These are phyloP conservation scores for Puccinia hordei DNA, from an alignment of 1,284 basidiomycete genomes.

Conservation along the genomic window DNA sequence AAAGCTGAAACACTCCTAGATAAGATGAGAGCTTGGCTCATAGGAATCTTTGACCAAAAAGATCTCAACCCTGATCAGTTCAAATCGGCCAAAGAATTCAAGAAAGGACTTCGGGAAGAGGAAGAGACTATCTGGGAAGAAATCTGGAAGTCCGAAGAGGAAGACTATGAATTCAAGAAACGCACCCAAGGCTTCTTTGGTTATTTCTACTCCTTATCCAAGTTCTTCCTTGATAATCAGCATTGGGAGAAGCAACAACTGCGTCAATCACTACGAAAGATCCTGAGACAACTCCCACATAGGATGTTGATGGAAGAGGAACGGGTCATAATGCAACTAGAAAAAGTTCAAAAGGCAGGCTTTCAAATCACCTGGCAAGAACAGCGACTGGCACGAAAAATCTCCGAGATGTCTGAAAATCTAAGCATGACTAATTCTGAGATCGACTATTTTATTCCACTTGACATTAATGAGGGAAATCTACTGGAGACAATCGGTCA, in stretches of 20 bases:
- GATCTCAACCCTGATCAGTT: background rate
- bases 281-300: background rate
- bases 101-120: background rate
- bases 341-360: slow-evolving; percentile 14
- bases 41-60: background rate
- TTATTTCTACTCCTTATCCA: slow-evolving; percentile 8
- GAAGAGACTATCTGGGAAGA: background rate
- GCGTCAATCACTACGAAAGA: slow-evolving; percentile 7
- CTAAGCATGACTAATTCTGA: background rate
- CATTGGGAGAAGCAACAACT: slow-evolving; percentile 3
- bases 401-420: slow-evolving; percentile 2
- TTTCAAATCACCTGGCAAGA: slow-evolving; percentile 7
- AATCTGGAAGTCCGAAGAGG: background rate
- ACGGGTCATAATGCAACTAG: background rate
- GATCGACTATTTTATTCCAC: background rate
- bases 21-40: background rate
- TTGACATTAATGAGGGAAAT: background rate
- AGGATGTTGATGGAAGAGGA: background rate
- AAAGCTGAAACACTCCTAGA: background rate
- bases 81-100: background rate
- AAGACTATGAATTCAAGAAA: slow-evolving; percentile 13
- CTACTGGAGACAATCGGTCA: background rate
- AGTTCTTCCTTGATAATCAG: background rate
- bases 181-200: background rate
- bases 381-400: background rate